phyloP scores from a whole-genome alignment of 306 rosid genomes.

The Prunus mongolica region DNA sequence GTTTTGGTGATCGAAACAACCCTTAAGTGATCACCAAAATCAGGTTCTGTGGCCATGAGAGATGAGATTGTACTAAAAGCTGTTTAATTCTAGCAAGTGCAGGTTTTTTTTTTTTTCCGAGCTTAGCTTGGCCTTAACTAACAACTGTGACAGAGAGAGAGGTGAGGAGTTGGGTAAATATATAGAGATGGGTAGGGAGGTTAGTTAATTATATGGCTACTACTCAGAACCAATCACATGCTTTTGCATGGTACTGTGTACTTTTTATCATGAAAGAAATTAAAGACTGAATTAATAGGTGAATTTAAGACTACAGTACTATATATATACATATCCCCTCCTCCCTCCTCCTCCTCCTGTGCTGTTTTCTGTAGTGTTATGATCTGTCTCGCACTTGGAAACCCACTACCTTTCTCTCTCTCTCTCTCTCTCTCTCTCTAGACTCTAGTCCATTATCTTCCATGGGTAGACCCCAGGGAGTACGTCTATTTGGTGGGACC shows the following conservation, averaged over 20 bases:
- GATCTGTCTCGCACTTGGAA: conserved; percentile 51
- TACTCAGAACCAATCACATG: no score
- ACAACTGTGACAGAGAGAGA: no score
- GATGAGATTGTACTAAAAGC: neutral
- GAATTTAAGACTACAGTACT: neutral
- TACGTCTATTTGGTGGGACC: conserved; percentile 8
- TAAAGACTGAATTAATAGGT: neutral
- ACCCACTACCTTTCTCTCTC: conserved; percentile 29
- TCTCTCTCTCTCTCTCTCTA: neutral
- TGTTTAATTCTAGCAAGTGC: no score
- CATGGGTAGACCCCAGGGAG: neutral
- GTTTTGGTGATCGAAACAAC: conserved; percentile 49
- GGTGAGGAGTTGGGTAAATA: no score
- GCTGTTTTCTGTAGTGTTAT: neutral
- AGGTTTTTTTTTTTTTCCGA: no score
- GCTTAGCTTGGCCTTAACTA: no score
- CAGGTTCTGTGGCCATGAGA: neutral
- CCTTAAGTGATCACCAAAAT: conserved; percentile 20
- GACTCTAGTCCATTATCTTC: conserved; percentile 17
- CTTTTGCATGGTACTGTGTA: conserved; percentile 58
- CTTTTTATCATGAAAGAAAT: neutral
- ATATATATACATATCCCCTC: neutral
- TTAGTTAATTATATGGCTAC: no score
- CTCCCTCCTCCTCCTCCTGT: neutral
- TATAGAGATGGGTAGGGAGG: no score